phyloP scores from a whole-genome alignment of 2,329 filamentous ascomycete genomes.

The Nemania sp. region DNA sequence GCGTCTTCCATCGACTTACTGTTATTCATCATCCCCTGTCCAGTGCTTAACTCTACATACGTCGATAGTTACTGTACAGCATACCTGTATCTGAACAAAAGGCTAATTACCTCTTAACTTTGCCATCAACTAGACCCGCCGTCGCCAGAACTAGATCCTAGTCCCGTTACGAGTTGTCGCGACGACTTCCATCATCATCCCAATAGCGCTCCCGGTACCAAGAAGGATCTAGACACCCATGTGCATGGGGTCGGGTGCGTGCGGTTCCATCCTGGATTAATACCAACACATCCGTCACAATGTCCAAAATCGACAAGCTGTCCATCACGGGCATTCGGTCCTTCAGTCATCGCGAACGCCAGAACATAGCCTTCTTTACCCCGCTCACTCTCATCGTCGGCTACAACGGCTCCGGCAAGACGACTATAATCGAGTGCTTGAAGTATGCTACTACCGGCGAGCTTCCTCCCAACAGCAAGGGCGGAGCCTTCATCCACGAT shows the following conservation, averaged over 20 bases:
- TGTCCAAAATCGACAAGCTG: slow-evolving; percentile 90
- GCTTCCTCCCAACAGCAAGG: slow-evolving; percentile 89
- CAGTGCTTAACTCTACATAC: neutral
- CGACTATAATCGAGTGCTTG: slow-evolving; percentile 97
- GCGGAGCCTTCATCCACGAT: slow-evolving; percentile 95
- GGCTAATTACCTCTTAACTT: neutral
- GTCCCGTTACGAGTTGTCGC: neutral
- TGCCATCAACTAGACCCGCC: neutral
- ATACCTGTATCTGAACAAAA: neutral
- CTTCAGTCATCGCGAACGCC: slow-evolving; percentile 79
- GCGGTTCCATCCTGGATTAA: slow-evolving; percentile 13
- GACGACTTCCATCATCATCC: neutral
- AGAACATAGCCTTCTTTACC: slow-evolving; percentile 88
- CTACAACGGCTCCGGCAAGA: slow-evolving; percentile 97
- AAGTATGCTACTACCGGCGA: slow-evolving; percentile 98
- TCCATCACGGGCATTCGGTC: slow-evolving; percentile 87
- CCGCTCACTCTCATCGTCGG: slow-evolving; percentile 97
- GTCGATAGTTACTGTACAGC: neutral
- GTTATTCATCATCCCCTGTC: neutral
- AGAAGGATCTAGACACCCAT: slow-evolving; percentile 5
- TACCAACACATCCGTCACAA: slow-evolving; percentile 47
- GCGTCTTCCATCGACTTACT: slow-evolving; percentile 19
- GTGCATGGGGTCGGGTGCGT: slow-evolving; percentile 22
- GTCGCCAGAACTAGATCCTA: neutral
- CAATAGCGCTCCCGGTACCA: neutral